Percentiles rank a stretch among this genome's conserved stretches.
phyloP scores from a whole-genome alignment of 768 basidiomycete genomes.

The Terana coerulea region DNA sequence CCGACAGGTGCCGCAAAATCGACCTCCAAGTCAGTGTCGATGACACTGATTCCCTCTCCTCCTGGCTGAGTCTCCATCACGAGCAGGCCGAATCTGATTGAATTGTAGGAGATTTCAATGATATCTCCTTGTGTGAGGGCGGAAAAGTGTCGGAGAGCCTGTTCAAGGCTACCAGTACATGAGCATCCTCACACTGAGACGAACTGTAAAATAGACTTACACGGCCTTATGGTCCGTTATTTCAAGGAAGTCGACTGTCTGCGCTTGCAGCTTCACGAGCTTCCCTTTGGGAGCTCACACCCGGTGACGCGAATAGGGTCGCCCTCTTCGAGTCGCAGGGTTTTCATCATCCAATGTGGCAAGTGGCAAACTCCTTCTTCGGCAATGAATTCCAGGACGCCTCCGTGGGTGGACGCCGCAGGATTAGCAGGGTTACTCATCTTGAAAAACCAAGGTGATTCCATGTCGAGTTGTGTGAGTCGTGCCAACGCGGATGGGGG shows the following conservation, averaged over 20 bases:
- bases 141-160: slow-evolving; percentile 90
- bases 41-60: slow-evolving; percentile 80
- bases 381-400: slow-evolving; percentile 98
- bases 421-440: slow-evolving; percentile 86
- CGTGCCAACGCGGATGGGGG: slow-evolving; percentile 92
- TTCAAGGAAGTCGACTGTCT: slow-evolving; percentile 92
- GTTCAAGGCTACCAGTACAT: slow-evolving; percentile 67
- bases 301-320: slow-evolving; percentile 94
- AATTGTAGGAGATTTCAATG: slow-evolving; percentile 97
- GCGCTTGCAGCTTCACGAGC: slow-evolving; percentile 95
- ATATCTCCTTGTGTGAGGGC: slow-evolving; percentile 93
- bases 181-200: background rate
- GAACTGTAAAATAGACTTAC: slow-evolving; percentile 45
- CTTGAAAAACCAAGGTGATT: slow-evolving; percentile 94
- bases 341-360: slow-evolving; percentile 99
- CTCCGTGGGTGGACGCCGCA: slow-evolving; percentile 87
- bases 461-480: slow-evolving; percentile 82
- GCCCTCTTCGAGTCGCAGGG: slow-evolving; percentile 87
- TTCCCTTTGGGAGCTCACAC: slow-evolving; percentile 87
- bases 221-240: slow-evolving; percentile 98
- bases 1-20: slow-evolving; percentile 93
- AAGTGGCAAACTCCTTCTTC: slow-evolving; percentile 94
- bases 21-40: slow-evolving; percentile 97
- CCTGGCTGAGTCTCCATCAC: slow-evolving; percentile 93
- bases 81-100: slow-evolving; percentile 90